phyloP scores from a whole-genome alignment of 2,329 filamentous ascomycete genomes.

The Ophiostoma ulmi region DNA sequence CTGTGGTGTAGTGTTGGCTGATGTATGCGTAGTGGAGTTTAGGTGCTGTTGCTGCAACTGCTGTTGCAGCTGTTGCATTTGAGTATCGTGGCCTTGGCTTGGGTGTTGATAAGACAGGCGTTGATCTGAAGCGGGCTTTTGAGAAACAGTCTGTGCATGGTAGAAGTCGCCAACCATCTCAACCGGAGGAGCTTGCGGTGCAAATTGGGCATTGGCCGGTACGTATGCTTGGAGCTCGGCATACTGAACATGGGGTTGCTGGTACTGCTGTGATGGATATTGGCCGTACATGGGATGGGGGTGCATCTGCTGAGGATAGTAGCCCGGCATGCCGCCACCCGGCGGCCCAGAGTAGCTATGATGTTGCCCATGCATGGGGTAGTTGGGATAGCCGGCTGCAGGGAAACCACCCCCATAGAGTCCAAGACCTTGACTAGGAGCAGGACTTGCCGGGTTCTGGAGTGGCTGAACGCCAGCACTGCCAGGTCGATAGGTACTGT shows the following conservation, averaged over 20 bases:
- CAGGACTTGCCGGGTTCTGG: not conserved
- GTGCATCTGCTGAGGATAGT: constrained; percentile 30
- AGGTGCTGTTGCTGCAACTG: constrained; percentile 2
- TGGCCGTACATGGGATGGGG: constrained; percentile 16
- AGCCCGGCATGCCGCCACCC: constrained; percentile 25
- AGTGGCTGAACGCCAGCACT: constrained; percentile 32
- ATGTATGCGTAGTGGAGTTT: constrained; percentile 20
- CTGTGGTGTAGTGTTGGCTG: constrained; percentile 22
- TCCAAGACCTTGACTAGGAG: not conserved
- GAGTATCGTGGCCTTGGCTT: constrained; percentile 28
- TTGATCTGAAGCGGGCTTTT: not conserved
- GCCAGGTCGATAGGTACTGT: constrained; percentile 30
- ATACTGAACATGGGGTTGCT: constrained; percentile 28
- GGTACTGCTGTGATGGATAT: constrained; percentile 15
- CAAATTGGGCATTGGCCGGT: constrained; percentile 12
- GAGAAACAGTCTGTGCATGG: constrained; percentile 34
- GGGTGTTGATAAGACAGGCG: constrained; percentile 4
- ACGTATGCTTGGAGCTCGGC: constrained; percentile 38
- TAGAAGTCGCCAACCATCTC: constrained; percentile 48
- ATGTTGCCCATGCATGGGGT: constrained; percentile 11
- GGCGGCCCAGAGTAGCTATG: constrained; percentile 8
- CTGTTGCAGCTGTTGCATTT: constrained; percentile 23
- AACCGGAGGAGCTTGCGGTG: constrained; percentile 29
- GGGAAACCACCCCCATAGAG: constrained; percentile 10
- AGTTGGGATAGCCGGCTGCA: constrained; percentile 18